Percentiles rank a stretch among this genome's conserved stretches.
Conservation (phyloP, 768 basidiomycete species). For the Lactarius hatsudake region DNA sequence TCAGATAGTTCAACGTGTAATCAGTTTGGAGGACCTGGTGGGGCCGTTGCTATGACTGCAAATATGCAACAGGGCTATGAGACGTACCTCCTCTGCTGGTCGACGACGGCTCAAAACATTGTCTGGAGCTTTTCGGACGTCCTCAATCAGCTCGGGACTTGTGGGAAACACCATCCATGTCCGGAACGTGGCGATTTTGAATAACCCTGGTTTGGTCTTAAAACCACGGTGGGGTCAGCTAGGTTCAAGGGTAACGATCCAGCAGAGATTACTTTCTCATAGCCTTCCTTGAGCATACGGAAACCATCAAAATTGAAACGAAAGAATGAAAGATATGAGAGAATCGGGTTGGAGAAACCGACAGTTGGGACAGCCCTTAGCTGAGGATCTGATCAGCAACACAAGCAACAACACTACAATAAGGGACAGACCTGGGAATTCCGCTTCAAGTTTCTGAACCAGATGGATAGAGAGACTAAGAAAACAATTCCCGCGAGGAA, state of each 20-base stretch:
- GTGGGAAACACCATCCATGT: slow-evolving; percentile 47
- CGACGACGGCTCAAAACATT: too few species aligned
- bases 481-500: neutral
- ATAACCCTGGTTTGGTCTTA: slow-evolving; percentile 32
- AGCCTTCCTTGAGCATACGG: slow-evolving; percentile 36
- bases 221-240: neutral
- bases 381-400: slow-evolving; percentile 4
- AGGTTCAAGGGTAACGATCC: too few species aligned
- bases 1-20: too few species aligned
- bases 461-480: neutral
- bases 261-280: slow-evolving; percentile 31
- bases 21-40: too few species aligned
- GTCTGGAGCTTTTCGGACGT: too few species aligned
- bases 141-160: slow-evolving; percentile 31
- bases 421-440: neutral
- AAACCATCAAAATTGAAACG: slow-evolving; percentile 31
- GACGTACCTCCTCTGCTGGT: too few species aligned
- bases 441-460: neutral
- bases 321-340: slow-evolving; percentile 36
- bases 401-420: too few species aligned
- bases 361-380: slow-evolving; percentile 36
- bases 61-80: too few species aligned
- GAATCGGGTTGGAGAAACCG: slow-evolving; percentile 34
- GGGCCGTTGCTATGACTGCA: too few species aligned
- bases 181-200: slow-evolving; percentile 44